phyloP scores from a whole-genome alignment of 2,329 filamentous ascomycete species.

The Hypoxylon sp. region DNA sequence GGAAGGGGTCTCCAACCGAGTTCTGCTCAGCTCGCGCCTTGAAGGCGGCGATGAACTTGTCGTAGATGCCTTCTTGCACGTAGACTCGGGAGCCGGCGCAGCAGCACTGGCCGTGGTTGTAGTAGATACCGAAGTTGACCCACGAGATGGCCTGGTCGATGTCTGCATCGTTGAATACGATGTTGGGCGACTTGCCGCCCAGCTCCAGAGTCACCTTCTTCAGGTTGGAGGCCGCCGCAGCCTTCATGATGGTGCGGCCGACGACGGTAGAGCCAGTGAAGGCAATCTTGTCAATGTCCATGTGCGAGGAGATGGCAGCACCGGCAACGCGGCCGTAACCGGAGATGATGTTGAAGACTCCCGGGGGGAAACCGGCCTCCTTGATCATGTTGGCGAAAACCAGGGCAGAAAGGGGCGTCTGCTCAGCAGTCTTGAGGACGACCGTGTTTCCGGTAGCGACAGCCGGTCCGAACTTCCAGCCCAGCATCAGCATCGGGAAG shows the following conservation, averaged over 20 bases:
- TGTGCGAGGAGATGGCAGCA: conserved; percentile 77
- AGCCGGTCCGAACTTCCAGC: conserved; percentile 83
- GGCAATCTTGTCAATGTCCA: conserved; percentile 83
- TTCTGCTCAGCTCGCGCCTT: conserved; percentile 78
- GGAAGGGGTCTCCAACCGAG: conserved; percentile 84
- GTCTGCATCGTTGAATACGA: conserved; percentile 79
- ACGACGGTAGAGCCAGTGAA: conserved; percentile 81
- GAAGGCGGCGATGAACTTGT: conserved; percentile 84
- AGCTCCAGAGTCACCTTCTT: conserved; percentile 86
- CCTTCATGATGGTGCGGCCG: conserved; percentile 81
- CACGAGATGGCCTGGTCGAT: conserved; percentile 79
- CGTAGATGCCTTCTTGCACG: conserved; percentile 86
- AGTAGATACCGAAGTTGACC: conserved; percentile 77
- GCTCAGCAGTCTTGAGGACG: conserved; percentile 78
- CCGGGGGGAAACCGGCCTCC: conserved; percentile 80
- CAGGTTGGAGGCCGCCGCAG: conserved; percentile 77
- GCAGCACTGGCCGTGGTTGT: conserved; percentile 71
- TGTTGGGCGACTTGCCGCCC: conserved; percentile 82
- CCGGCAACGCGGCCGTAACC: conserved; percentile 82
- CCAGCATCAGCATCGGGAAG: conserved; percentile 81
- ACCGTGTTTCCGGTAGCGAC: conserved; percentile 76
- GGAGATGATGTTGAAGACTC: conserved; percentile 79
- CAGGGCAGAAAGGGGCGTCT: conserved; percentile 75
- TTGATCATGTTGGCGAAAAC: conserved; percentile 71
- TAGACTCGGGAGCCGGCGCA: conserved; percentile 85